Evolutionary conservation across 805 yeast species (phyloP).

Genomic region (Ogataea pignaliae): DNA sequence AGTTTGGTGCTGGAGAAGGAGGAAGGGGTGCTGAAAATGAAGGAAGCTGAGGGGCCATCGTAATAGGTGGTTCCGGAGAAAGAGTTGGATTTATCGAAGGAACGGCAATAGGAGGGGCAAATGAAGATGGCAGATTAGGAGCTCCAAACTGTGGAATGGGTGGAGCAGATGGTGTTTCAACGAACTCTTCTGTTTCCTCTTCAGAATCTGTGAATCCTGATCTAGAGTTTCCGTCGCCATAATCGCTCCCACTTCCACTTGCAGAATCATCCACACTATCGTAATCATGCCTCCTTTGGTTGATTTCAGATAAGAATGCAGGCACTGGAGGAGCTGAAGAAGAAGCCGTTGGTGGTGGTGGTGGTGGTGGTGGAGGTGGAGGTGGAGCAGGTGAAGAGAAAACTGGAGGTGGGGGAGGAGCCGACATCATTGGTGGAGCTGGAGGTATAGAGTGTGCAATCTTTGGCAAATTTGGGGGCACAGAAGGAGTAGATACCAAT

Average conservation of each 20-base stretch:
- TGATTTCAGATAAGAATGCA: slow-evolving; percentile 38
- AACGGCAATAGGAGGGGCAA: slow-evolving; percentile 14
- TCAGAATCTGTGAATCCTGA: slow-evolving; percentile 22
- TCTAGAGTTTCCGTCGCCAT: slow-evolving; percentile 5
- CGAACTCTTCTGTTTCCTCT: slow-evolving; percentile 18
- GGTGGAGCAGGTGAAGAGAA: not conserved
- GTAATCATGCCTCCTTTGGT: slow-evolving; percentile 44
- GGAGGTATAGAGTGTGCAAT: slow-evolving; percentile 23
- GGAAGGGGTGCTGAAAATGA: slow-evolving; percentile 17
- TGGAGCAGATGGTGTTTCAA: slow-evolving; percentile 17
- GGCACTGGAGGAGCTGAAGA: slow-evolving; percentile 29
- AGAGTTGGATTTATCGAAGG: slow-evolving; percentile 16
- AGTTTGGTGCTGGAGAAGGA: slow-evolving; percentile 9
- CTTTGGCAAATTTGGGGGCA: slow-evolving; percentile 18
- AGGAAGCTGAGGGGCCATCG: slow-evolving; percentile 9
- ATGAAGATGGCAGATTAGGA: slow-evolving; percentile 14
- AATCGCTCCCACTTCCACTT: too few relatives aligned
- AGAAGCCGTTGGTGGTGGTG: slow-evolving; percentile 18
- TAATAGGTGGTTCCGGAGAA: slow-evolving; percentile 12
- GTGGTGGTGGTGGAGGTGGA: slow-evolving; percentile 20
- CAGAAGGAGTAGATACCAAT: slow-evolving; percentile 8
- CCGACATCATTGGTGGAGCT: not conserved
- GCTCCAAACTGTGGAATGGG: slow-evolving; percentile 12
- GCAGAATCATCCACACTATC: slow-evolving; percentile 25
- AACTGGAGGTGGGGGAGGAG: slow-evolving; percentile 4